phyloP scores from a whole-genome alignment of 805 yeast species.

The Yarrowia sp. region DNA sequence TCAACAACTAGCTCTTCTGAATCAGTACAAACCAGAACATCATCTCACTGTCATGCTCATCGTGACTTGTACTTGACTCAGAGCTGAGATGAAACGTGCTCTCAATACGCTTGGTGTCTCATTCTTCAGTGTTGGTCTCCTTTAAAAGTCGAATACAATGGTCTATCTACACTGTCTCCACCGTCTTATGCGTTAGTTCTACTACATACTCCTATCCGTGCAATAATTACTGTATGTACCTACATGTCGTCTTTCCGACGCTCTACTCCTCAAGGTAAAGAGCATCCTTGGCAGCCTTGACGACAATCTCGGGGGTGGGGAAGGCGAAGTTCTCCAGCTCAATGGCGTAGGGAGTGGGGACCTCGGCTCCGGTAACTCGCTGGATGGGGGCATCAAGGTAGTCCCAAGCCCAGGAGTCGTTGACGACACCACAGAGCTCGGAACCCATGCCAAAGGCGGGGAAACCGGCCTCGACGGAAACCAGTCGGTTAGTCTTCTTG shows the following conservation, averaged over 20 bases:
- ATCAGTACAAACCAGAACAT: too few species aligned
- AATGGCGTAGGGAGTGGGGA: conserved; percentile 97
- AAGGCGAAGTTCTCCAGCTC: conserved; percentile 97
- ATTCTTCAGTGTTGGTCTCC: too few species aligned
- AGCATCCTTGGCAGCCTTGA: conserved; percentile 65
- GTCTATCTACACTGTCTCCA: too few species aligned
- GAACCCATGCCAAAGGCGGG: conserved; percentile 99
- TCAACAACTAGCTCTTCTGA: too few species aligned
- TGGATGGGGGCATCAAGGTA: conserved; percentile 98
- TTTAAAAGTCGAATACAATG: too few species aligned
- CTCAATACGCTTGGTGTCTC: too few species aligned
- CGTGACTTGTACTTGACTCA: too few species aligned
- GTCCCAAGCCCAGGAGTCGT: conserved; percentile 98
- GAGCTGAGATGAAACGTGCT: too few species aligned
- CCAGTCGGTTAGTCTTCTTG: conserved; percentile 95
- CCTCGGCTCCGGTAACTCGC: conserved; percentile 99
- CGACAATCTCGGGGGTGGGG: conserved; percentile 93
- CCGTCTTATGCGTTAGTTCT: not conserved
- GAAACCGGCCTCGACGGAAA: conserved; percentile 97
- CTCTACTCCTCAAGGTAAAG: conserved; percentile 51
- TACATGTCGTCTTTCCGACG: not conserved
- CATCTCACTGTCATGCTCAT: too few species aligned
- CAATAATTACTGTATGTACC: conserved; percentile 36
- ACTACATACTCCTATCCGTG: conserved; percentile 1
- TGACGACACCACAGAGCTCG: conserved; percentile 94